phyloP scores from a whole-genome alignment of 805 yeast species.

The Starmera pachycereana region DNA sequence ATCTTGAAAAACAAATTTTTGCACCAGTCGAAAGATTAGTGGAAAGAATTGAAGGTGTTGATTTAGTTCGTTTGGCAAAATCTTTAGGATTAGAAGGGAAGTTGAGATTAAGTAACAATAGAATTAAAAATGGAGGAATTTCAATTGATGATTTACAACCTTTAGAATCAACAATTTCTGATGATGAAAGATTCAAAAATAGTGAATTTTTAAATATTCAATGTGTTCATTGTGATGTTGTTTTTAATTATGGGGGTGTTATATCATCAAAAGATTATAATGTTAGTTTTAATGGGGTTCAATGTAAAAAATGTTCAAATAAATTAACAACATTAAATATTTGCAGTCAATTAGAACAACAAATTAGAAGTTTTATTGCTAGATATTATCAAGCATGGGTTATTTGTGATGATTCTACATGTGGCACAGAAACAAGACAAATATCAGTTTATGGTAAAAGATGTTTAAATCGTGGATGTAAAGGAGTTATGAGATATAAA shows the following conservation, averaged over 20 bases:
- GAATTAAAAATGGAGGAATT: constrained; percentile 13
- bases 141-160: constrained; percentile 46
- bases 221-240: constrained; percentile 48
- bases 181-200: constrained; percentile 70
- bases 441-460: constrained; percentile 83
- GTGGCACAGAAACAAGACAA: constrained; percentile 74
- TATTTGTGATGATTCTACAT: constrained; percentile 74
- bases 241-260: constrained; percentile 68
- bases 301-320: constrained; percentile 52
- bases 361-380: constrained; percentile 59
- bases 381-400: constrained; percentile 82
- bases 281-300: constrained; percentile 58
- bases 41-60: constrained; percentile 80
- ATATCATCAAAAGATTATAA: constrained; percentile 49
- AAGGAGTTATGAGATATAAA: constrained; percentile 71
- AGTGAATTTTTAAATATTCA: constrained; percentile 42
- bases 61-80: constrained; percentile 65
- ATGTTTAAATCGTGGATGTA: constrained; percentile 51
- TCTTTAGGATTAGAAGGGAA: constrained; percentile 70
- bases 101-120: constrained; percentile 21
- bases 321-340: constrained; percentile 43
- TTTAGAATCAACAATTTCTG: constrained; percentile 71
- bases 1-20: constrained; percentile 79
- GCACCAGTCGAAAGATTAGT: constrained; percentile 86
- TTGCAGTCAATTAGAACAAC: constrained; percentile 64